Evolutionary conservation across 345 rosid species (phyloP).

Genomic region (Melaleuca alternifolia): DNA sequence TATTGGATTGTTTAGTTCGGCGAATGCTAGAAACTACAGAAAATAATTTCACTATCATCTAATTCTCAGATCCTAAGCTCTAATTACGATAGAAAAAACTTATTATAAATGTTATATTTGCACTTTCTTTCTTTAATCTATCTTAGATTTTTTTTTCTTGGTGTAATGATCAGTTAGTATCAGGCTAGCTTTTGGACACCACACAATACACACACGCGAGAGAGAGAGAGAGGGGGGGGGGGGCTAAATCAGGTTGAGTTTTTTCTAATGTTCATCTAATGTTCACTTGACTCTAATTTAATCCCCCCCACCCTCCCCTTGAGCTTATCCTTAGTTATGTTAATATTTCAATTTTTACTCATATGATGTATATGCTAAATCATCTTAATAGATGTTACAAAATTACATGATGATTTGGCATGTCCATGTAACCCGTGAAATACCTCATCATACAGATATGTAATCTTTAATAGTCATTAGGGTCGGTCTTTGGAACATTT

Average conservation of each 20-base stretch:
- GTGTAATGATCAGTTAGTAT: background rate
- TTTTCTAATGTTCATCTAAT: background rate
- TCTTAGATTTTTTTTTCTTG: background rate
- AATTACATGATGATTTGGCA: background rate
- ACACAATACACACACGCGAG: background rate
- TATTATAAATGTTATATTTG: background rate
- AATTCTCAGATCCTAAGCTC: background rate
- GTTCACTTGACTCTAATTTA: background rate
- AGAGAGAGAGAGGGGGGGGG: background rate
- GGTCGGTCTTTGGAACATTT: background rate
- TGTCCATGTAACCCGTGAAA: background rate
- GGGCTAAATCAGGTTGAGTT: background rate
- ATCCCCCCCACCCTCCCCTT: background rate
- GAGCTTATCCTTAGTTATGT: background rate
- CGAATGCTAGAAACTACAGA: background rate
- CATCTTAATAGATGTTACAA: background rate
- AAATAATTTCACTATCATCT: background rate
- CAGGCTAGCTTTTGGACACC: background rate
- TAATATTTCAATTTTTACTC: background rate
- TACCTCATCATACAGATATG: background rate
- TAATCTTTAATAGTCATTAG: background rate
- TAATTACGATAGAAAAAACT: background rate
- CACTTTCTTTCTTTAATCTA: background rate
- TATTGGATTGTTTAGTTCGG: background rate
- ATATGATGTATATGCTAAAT: background rate